Percentiles rank a stretch among this genome's conserved stretches.
Evolutionary conservation across 345 rosid genomes (phyloP).

Genomic region (Combretum micranthum): DNA sequence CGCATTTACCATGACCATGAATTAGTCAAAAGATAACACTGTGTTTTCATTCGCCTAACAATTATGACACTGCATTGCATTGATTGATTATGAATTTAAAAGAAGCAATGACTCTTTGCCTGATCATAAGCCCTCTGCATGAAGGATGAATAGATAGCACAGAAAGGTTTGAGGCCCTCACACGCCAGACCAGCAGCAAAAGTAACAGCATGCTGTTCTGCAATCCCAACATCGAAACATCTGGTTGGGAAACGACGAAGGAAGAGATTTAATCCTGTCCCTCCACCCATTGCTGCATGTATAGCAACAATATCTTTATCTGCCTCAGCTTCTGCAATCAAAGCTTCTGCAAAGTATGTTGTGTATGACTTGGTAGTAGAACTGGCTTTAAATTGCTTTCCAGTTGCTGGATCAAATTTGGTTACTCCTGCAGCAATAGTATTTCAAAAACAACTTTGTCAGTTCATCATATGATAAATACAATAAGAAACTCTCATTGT

Average conservation of each 20-base stretch:
- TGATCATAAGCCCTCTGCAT: constrained; percentile 98
- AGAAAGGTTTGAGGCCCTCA: constrained; percentile 92
- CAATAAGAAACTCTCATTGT: neutral
- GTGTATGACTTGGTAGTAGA: constrained; percentile 68
- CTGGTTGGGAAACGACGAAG: constrained; percentile 78
- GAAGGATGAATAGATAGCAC: constrained; percentile 93
- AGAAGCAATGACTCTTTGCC: constrained; percentile 32
- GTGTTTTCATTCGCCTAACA: neutral
- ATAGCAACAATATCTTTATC: constrained; percentile 85
- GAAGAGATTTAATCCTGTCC: constrained; percentile 84
- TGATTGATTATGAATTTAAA: neutral
- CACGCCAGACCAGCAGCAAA: constrained; percentile 98
- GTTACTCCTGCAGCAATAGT: constrained; percentile 56
- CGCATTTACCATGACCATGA: neutral
- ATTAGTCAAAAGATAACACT: neutral
- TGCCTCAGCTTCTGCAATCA: constrained; percentile 85
- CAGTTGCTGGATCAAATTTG: constrained; percentile 91
- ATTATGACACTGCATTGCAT: neutral
- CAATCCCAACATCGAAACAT: constrained; percentile 96
- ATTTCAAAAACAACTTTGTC: neutral
- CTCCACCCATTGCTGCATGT: constrained; percentile 99
- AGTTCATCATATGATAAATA: neutral
- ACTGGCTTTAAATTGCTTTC: constrained; percentile 82
- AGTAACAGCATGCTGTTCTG: constrained; percentile 97
- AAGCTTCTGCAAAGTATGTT: constrained; percentile 89